These are phyloP conservation scores for Colletotrichum caudatum DNA, from an alignment of 2,329 filamentous ascomycete species.

Conservation along the genomic window DNA sequence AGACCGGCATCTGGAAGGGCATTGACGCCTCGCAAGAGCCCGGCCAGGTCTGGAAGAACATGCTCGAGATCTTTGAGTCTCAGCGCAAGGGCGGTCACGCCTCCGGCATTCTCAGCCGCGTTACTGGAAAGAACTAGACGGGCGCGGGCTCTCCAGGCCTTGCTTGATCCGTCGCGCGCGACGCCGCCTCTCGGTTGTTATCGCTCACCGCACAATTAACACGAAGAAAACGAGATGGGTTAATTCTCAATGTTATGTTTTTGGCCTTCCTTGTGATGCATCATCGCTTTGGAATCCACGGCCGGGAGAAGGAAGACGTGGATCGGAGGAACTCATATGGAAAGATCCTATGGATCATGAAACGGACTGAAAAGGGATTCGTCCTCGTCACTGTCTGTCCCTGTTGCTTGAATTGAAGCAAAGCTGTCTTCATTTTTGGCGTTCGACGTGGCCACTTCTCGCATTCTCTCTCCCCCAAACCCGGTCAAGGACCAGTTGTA, in stretches of 20 bases:
- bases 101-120: constrained; percentile 56
- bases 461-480: constrained; percentile 4
- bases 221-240: constrained; percentile 13
- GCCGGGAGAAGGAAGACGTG: constrained; percentile 28
- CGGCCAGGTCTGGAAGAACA: constrained; percentile 92
- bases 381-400: constrained; percentile 7
- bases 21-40: constrained; percentile 97
- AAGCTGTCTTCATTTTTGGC: constrained; percentile 30
- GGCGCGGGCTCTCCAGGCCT: constrained; percentile 10
- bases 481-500: constrained; percentile 17
- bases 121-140: constrained; percentile 48
- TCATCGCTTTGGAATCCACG: constrained; percentile 1
- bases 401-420: constrained; percentile 12
- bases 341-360: constrained; percentile 39
- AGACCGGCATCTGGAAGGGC: constrained; percentile 95
- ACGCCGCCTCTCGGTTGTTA: neutral
- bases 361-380: constrained; percentile 29
- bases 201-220: constrained; percentile 2
- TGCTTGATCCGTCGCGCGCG: neutral
- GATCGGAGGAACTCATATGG: constrained; percentile 37
- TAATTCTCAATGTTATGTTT: constrained; percentile 1
- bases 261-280: constrained; percentile 8
- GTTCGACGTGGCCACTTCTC: constrained; percentile 16
- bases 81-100: constrained; percentile 46
- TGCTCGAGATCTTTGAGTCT: constrained; percentile 82